Percentiles rank a stretch among this genome's conserved stretches.
Evolutionary conservation across 768 basidiomycete species (phyloP).

Genomic region (Trametes villosa): DNA sequence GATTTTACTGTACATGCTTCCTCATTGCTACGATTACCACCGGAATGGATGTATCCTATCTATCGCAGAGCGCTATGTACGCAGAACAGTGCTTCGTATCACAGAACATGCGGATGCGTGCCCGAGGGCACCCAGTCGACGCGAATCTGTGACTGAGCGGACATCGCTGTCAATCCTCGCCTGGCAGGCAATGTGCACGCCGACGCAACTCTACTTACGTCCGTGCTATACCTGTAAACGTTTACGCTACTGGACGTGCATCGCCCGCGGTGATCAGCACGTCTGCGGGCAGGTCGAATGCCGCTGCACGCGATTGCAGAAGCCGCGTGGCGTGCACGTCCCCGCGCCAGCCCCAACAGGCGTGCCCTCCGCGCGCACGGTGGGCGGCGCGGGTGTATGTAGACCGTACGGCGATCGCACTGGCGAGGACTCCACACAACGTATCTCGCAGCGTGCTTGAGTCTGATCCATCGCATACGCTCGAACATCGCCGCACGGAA

Average conservation of each 20-base stretch:
- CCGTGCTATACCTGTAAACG: neutral
- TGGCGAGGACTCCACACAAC: no score
- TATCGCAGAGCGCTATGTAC: neutral
- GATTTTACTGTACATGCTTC: slow-evolving; percentile 9
- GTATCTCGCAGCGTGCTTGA: no score
- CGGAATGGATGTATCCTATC: slow-evolving; percentile 3
- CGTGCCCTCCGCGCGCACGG: slow-evolving; percentile 13
- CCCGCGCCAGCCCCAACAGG: slow-evolving; percentile 12
- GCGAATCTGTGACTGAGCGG: no score
- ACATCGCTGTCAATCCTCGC: no score
- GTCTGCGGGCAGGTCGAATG: neutral
- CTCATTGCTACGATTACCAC: neutral
- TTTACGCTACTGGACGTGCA: neutral
- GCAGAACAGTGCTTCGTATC: no score
- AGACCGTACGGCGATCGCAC: neutral
- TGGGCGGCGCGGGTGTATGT: slow-evolving; percentile 1
- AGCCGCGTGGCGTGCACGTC: neutral
- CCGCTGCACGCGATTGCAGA: no score
- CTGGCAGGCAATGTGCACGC: no score
- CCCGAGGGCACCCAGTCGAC: no score
- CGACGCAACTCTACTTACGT: neutral
- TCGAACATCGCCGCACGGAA: neutral
- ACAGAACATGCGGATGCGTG: no score
- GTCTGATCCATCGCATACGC: neutral
- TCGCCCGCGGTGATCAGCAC: slow-evolving; percentile 1